These are phyloP conservation scores for Silene conica DNA, from an alignment of 148 eudicot species.

Conservation along the genomic window DNA sequence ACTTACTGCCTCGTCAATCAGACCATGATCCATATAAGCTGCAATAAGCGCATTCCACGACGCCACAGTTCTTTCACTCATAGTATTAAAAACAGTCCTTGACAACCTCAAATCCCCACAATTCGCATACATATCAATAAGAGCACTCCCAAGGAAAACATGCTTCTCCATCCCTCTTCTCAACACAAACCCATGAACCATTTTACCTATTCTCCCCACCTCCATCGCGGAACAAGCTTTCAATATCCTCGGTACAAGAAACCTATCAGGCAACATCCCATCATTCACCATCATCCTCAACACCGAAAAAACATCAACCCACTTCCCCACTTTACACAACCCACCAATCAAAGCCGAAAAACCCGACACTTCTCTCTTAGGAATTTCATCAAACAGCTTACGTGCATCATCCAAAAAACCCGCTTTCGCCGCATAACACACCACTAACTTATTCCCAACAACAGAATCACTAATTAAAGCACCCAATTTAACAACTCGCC, in stretches of 20 bases:
- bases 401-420: conserved; percentile 48
- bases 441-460: conserved; percentile 39
- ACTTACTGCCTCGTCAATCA: conserved; percentile 35
- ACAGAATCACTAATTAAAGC: conserved; percentile 20
- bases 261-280: conserved; percentile 47
- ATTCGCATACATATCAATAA: conserved; percentile 58
- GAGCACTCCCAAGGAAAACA: conserved; percentile 49
- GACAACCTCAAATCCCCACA: conserved; percentile 43
- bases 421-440: conserved; percentile 22
- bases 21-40: conserved; percentile 43
- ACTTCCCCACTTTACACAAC: conserved; percentile 34
- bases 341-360: conserved; percentile 48
- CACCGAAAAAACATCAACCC: conserved; percentile 42
- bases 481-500: conserved; percentile 38
- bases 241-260: conserved; percentile 47
- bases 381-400: conserved; percentile 54
- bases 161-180: conserved; percentile 37
- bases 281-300: conserved; percentile 39
- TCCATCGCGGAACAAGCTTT: conserved; percentile 45
- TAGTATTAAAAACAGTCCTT: conserved; percentile 41
- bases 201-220: conserved; percentile 35
- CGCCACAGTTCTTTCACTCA: conserved; percentile 47
- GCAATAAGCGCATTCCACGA: conserved; percentile 61
- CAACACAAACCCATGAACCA: conserved; percentile 53
- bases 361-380: conserved; percentile 30